Conservation (phyloP, 495 filamentous ascomycete species). For the Penicillium paxilli region DNA sequence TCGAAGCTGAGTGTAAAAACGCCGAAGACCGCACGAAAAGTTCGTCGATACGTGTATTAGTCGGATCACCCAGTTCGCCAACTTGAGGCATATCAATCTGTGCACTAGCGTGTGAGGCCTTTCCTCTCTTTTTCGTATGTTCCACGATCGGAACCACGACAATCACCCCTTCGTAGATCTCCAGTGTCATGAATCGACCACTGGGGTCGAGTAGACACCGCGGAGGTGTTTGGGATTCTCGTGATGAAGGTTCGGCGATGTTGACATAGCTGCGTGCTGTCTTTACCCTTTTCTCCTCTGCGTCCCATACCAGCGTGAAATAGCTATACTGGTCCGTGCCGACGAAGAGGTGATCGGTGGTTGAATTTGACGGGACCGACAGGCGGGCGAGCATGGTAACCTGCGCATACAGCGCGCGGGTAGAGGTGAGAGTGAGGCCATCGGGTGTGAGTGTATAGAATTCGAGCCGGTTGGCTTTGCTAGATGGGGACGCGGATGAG, state of each 20-base stretch:
- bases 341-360: constrained; percentile 87
- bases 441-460: constrained; percentile 66
- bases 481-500: constrained; percentile 30
- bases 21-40: constrained; percentile 80
- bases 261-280: constrained; percentile 73
- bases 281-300: constrained; percentile 55
- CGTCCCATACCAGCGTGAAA: constrained; percentile 86
- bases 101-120: constrained; percentile 21
- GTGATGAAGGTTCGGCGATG: constrained; percentile 73
- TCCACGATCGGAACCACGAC: constrained; percentile 71
- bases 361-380: constrained; percentile 63
- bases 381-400: constrained; percentile 85
- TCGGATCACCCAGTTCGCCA: constrained; percentile 65
- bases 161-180: constrained; percentile 87
- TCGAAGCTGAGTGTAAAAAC: constrained; percentile 72
- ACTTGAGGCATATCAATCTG: constrained; percentile 41
- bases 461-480: constrained; percentile 90
- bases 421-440: constrained; percentile 60
- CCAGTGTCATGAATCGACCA: constrained; percentile 76
- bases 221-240: constrained; percentile 74
- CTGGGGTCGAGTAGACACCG: constrained; percentile 81
- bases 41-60: constrained; percentile 77
- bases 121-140: constrained; percentile 53
- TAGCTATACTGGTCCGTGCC: constrained; percentile 88
- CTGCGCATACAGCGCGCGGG: constrained; percentile 74